Evolutionary conservation across 805 yeast genomes (phyloP), one percentile per base, ranked within the genome.

Genomic region (Lachancea dasiensis): DNA sequence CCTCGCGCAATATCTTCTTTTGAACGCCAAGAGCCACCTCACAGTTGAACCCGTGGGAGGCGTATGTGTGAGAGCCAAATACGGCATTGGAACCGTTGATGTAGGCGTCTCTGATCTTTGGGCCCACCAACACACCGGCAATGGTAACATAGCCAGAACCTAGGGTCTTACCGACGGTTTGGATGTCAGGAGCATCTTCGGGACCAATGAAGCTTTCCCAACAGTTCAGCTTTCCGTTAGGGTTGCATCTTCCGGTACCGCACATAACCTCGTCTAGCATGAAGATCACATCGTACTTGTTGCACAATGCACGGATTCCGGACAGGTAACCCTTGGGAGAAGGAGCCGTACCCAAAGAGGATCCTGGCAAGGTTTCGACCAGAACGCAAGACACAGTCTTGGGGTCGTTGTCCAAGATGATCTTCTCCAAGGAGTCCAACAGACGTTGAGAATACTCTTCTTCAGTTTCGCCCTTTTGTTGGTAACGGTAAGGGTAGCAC

Each of bases 181-280:
- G 67, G 27, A 72, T 59, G 50, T 72, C 76, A 39, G 77, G 77
- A 24, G 57, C 56, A 34, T 56, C 67, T 16, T 58, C 64, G 13
- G 54, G 49, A 21, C 50, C 60, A 50, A 66, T 51, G 41, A 52
- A 66, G 44, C 65, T 66, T 48, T 69, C 73, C 68, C 73, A 71
- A 41, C 71, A 71, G 56, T 61, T 65, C 45, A 65, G 61, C 20
- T 65, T 63, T 24, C 78, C 77, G 30, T 53, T 48, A 11, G 60
- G 58, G 42, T 52, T 49, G 43, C 67, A 59, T 49, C 79, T 65
- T 15, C 78, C 79, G 26, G 72, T 65, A 23, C 79, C 79, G 50
- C 75, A 72, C 77, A 73, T 72, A 30, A 73, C 73, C 56, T 75
- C 79, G 47, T 74, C 79, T 34, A 72, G 55, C 58, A 70, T 62